These are phyloP conservation scores for Tuber umbilicatum DNA, from an alignment of 495 filamentous ascomycete genomes.

Conservation along the genomic window DNA sequence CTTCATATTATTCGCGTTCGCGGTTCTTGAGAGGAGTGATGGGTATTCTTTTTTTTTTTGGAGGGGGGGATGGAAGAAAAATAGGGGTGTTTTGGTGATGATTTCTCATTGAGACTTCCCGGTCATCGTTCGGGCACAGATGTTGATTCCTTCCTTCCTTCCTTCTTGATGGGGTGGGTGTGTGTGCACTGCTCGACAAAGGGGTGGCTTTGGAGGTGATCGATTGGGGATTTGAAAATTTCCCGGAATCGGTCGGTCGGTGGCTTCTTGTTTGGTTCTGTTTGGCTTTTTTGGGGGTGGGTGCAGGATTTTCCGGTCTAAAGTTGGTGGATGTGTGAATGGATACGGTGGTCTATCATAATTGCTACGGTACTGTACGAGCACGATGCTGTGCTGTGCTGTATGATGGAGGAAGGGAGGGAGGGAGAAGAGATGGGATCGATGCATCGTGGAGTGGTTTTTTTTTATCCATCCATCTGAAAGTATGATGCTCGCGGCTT, in stretches of 20 bases:
- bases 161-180: too few species aligned
- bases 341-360: not conserved
- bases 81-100: too few species aligned
- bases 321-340: not conserved
- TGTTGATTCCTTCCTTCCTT: too few species aligned
- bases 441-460: not conserved
- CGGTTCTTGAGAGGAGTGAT: too few species aligned
- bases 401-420: not conserved
- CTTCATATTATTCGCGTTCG: too few species aligned
- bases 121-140: too few species aligned
- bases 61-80: too few species aligned
- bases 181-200: not conserved
- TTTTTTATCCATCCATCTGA: too few species aligned
- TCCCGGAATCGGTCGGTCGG: conserved; percentile 2
- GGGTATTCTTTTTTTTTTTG: too few species aligned
- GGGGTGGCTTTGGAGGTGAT: not conserved
- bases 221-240: not conserved
- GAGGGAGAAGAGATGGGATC: not conserved
- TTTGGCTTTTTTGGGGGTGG: not conserved
- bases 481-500: not conserved
- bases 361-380: not conserved
- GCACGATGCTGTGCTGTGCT: not conserved
- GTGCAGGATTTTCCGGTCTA: not conserved
- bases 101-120: too few species aligned
- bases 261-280: not conserved